phyloP scores from a whole-genome alignment of 192 early-diverging fungal genomes.

The Coemansia sp. region DNA sequence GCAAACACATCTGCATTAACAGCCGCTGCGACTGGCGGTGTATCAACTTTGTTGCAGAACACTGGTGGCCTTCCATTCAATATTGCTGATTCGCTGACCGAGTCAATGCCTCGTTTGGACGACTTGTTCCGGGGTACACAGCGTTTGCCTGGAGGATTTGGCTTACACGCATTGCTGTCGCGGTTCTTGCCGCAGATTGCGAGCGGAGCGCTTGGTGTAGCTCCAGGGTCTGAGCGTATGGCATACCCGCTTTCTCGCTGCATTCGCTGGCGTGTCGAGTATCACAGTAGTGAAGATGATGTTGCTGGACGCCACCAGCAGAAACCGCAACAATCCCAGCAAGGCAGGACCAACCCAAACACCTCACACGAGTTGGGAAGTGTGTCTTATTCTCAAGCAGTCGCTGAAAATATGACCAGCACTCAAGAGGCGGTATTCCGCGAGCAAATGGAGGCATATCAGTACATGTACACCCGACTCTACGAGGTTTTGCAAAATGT shows the following conservation, averaged over 20 bases:
- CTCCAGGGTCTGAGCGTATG: slow-evolving; percentile 40
- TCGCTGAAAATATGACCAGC: slow-evolving; percentile 11
- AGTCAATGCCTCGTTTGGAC: slow-evolving; percentile 43
- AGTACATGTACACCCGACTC: slow-evolving; percentile 66
- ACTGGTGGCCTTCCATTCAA: slow-evolving; percentile 28
- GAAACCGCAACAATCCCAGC: background rate
- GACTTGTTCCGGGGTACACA: slow-evolving; percentile 32
- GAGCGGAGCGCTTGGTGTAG: slow-evolving; percentile 16
- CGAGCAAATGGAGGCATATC: slow-evolving; percentile 51
- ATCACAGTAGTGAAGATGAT: slow-evolving; percentile 14
- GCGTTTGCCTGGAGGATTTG: slow-evolving; percentile 38
- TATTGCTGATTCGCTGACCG: slow-evolving; percentile 32
- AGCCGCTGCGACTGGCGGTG: background rate
- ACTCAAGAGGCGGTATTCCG: slow-evolving; percentile 27
- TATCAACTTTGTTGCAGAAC: background rate
- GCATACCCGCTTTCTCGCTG: slow-evolving; percentile 42
- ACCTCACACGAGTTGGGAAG: background rate
- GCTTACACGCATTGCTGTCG: slow-evolving; percentile 43
- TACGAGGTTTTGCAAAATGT: slow-evolving; percentile 66
- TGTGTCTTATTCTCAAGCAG: background rate
- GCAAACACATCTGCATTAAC: background rate
- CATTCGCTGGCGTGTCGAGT: slow-evolving; percentile 33
- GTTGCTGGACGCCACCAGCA: slow-evolving; percentile 14
- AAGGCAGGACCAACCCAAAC: background rate
- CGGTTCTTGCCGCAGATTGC: slow-evolving; percentile 45